Evolutionary conservation across 768 basidiomycete genomes (phyloP).

Genomic region (Psilocybe azurescens): DNA sequence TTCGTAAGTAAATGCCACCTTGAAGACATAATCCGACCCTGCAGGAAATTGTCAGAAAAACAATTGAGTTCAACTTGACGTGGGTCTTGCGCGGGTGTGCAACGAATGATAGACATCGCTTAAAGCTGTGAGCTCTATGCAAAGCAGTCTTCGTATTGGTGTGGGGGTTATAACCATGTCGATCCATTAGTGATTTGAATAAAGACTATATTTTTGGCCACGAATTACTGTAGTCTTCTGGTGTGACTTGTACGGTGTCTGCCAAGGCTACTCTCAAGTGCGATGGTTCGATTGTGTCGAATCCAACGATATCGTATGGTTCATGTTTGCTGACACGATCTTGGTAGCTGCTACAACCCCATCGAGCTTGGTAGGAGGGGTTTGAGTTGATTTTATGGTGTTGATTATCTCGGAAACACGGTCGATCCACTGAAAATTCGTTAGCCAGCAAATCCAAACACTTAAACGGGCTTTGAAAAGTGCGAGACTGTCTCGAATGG

Average conservation of each 20-base stretch:
- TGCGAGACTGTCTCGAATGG: neutral
- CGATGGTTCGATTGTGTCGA: constrained; percentile 47
- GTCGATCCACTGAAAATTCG: constrained; percentile 47
- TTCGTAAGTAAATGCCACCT: no score
- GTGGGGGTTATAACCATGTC: no score
- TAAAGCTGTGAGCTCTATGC: no score
- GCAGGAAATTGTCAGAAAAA: no score
- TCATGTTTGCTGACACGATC: constrained; percentile 32
- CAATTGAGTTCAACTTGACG: no score
- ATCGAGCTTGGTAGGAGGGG: neutral
- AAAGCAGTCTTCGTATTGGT: no score
- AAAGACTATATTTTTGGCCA: constrained; percentile 31
- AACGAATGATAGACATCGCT: constrained; percentile 29
- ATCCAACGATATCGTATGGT: constrained; percentile 46
- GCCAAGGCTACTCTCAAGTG: constrained; percentile 45
- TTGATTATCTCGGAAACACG: constrained; percentile 34
- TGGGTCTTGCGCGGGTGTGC: constrained; percentile 46
- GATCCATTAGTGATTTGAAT: no score
- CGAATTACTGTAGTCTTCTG: neutral
- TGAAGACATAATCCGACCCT: no score
- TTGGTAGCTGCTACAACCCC: neutral
- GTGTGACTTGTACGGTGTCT: constrained; percentile 36
- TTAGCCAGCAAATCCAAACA: neutral
- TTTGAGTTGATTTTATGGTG: neutral
- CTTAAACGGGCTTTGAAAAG: no score